phyloP scores from a whole-genome alignment of 768 basidiomycete species.

The Termitomyces sp. region DNA sequence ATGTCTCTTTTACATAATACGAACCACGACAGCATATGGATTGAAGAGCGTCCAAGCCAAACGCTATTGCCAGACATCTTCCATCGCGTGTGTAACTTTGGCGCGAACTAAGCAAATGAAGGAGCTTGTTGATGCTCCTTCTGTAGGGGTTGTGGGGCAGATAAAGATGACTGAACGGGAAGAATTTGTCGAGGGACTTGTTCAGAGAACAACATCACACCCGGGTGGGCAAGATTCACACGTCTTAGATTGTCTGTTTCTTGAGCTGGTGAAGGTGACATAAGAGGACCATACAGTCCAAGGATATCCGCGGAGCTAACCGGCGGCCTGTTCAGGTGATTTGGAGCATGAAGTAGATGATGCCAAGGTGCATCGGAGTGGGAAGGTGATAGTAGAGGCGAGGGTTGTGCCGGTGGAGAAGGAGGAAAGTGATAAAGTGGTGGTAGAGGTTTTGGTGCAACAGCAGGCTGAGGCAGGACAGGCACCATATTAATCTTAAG shows the following conservation, averaged over 20 bases:
- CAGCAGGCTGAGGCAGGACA: neutral
- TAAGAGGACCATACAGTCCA: neutral
- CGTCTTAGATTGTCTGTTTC: neutral
- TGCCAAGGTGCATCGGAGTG: neutral
- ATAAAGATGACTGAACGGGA: neutral
- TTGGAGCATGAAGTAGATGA: too few species aligned
- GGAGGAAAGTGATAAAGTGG: neutral
- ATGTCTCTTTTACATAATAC: neutral
- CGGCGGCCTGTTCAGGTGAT: neutral
- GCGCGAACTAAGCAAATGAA: neutral
- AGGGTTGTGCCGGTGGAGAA: neutral
- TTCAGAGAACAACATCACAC: neutral
- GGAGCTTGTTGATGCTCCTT: neutral
- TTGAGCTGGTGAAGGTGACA: neutral
- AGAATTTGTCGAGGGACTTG: neutral
- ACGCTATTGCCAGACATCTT: neutral
- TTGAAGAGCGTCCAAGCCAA: neutral
- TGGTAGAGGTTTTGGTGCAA: neutral
- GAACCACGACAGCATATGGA: neutral
- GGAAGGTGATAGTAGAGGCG: neutral
- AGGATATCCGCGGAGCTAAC: too few species aligned
- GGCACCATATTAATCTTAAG: neutral
- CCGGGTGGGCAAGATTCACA: neutral
- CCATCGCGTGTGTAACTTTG: neutral
- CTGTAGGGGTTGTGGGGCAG: neutral